Evolutionary conservation across 371 early-diverging fungal genomes (phyloP).

Genomic region (Lichtheimia ornata): DNA sequence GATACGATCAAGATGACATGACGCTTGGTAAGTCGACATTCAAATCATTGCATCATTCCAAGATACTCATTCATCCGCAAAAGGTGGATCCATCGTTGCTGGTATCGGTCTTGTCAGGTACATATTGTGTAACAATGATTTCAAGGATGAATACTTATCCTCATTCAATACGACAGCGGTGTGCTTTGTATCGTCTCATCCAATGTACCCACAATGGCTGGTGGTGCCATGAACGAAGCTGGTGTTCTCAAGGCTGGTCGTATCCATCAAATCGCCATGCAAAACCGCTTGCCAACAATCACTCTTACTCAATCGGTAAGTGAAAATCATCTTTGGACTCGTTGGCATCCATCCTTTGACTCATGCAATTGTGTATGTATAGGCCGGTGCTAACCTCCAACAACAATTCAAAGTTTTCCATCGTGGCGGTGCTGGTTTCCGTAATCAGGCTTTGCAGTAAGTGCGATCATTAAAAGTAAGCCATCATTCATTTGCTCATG

Average conservation of each 20-base stretch:
- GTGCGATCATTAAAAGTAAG: background rate
- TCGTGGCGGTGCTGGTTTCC: constrained; percentile 71
- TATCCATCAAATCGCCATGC: constrained; percentile 58
- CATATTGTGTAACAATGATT: background rate
- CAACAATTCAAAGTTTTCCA: constrained; percentile 78
- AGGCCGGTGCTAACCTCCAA: constrained; percentile 77
- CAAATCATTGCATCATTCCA: background rate
- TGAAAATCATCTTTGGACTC: constrained; percentile 8
- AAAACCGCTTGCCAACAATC: constrained; percentile 64
- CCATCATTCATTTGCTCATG: background rate
- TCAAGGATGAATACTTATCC: background rate
- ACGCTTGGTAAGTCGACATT: constrained; percentile 44
- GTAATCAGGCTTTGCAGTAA: constrained; percentile 64
- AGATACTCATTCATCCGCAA: background rate
- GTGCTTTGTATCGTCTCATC: constrained; percentile 69
- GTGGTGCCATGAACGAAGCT: constrained; percentile 70
- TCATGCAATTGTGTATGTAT: constrained; percentile 4
- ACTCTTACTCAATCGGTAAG: constrained; percentile 63
- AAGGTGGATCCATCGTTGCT: constrained; percentile 67
- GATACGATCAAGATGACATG: constrained; percentile 72
- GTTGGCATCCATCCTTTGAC: background rate
- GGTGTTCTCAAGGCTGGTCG: constrained; percentile 59
- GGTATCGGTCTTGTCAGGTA: constrained; percentile 78
- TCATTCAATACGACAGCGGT: constrained; percentile 42
- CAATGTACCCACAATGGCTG: constrained; percentile 68